Percentiles rank a stretch among this genome's conserved stretches.
phyloP scores from a whole-genome alignment of 2,329 filamentous ascomycete genomes.

The Paecilomyces sp. region DNA sequence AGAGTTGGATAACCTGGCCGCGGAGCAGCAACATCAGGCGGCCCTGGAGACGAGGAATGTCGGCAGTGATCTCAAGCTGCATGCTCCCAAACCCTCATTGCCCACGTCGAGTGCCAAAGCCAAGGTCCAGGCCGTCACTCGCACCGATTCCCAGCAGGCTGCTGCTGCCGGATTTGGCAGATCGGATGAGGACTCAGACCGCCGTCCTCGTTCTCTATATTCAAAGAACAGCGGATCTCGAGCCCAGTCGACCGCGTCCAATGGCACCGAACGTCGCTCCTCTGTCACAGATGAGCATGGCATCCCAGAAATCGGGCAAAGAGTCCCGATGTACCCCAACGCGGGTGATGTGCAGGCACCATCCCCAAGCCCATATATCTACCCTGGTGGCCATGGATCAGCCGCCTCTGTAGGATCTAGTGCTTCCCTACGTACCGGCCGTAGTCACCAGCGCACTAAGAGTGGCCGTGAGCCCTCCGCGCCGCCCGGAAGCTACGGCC shows the following conservation, averaged over 20 bases:
- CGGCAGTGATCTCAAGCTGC: constrained; percentile 72
- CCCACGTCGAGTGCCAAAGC: constrained; percentile 75
- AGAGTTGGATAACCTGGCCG: constrained; percentile 43
- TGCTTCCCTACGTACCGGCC: constrained; percentile 36
- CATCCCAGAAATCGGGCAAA: constrained; percentile 84
- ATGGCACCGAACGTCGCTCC: constrained; percentile 49
- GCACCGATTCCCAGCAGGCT: constrained; percentile 82
- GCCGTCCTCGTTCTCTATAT: constrained; percentile 49
- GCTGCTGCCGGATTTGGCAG: constrained; percentile 78
- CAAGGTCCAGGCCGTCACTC: constrained; percentile 74
- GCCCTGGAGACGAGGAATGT: constrained; percentile 72
- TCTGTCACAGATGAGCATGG: constrained; percentile 70
- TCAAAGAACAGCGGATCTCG: constrained; percentile 55
- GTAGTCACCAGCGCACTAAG: constrained; percentile 61
- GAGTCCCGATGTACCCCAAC: constrained; percentile 88
- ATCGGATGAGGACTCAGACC: constrained; percentile 45
- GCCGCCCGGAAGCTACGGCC: constrained; percentile 85
- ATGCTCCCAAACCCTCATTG: constrained; percentile 82
- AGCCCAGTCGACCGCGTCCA: constrained; percentile 38
- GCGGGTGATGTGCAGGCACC: constrained; percentile 95
- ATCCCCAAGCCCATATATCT: constrained; percentile 59
- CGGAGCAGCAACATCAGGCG: constrained; percentile 38
- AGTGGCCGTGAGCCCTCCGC: constrained; percentile 64
- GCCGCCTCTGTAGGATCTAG: neutral
- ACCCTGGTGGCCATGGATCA: constrained; percentile 32